Base-by-base conservation (phyloP, 345 rosid genomes). In the Iberis pinnata region DNA sequence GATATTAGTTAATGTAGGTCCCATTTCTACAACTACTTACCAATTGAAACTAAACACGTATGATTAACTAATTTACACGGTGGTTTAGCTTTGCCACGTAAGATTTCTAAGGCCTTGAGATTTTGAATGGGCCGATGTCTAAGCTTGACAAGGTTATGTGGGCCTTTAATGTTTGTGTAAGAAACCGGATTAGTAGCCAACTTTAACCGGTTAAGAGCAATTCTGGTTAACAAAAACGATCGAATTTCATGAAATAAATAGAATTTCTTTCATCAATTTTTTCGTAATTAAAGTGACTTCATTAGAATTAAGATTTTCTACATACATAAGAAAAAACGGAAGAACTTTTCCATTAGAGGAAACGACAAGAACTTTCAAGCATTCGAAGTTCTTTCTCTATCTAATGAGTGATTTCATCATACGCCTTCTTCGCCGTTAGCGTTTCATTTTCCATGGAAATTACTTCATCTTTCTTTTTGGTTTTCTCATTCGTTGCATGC, bases 21-120 rank as follows among this genome's bases (percentile, higher is more conserved):
- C 46, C 14, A 12, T 1, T 29, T n/a, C 13, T 12, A 13, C 9
- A 35, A 8, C 13, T 9, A 0, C 0, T 18, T 2, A 15, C 64
- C 64, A 78, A 22, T 76, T 12, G 31, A 1, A 12, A 0, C 0
- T 1, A 1, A 64, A 56, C 84, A 76, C 63, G 79, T 66, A 3
- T 0, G 12, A 22, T 9, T 18, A 15, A 4, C 1, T 46, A 7
- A 38, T 26, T 41, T 16, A 46, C 66, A 60, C 66, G 66, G 5
- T 20, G 39, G 66, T 25, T 3, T 29, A 18, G 9, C 39, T 31
- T 35, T 47, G 61, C 70, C 70, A 66, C 70, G 65, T 66, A 44
- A 9, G 35, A 44, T 12, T 26, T 43, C 6, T 43, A 57, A 64
- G 70, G 43, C 54, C 46, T 36, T 61, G 7, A 49, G 41, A 40